Base-by-base conservation (phyloP, 805 yeast species). In the Lipomyces mesembrius region DNA sequence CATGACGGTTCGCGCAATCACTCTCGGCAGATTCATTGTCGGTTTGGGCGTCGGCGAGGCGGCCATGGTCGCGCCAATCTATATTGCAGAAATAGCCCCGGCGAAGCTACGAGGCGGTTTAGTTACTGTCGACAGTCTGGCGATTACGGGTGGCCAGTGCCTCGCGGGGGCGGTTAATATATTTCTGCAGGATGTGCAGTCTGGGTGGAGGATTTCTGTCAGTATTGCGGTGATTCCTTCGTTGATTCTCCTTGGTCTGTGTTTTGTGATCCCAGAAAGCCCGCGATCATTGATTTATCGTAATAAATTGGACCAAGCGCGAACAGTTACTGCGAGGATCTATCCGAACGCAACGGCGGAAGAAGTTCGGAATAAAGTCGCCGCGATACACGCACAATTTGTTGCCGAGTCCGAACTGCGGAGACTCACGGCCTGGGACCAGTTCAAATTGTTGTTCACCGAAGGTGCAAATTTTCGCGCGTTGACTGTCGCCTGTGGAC, bases 11-110 rank as follows among this genome's bases (percentile, higher is more conserved):
- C 61, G 67, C n/a, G 57, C 72, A 14, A 62, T 69, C 62, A 82
- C 83, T 65, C 83, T 81, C n/a, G 98, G 98, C 55, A 84, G 98
- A 77, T 88, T 94, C 71, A 82, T 93, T 55, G 89, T 94, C 88
- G 98, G 98, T 17, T 89, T 90, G 77, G 98, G 97, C 74, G 97
- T 93, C 27, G 98, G 98, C 73, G 84, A 90, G 62, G 98, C 97
- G 0, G 91, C 97, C 2, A 81, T 93, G 62, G 88, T 91, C 63
- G 91, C 97, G 20, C 98, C 98, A 0, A 81, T 93, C 65, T 92
- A 91, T 83, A 89, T 94, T 68, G 83, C 91, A 64, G 98, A 93
- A 78, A 84, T 92, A 75, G 96, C 97, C 2, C 98, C 98, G 37
- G 34, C 60, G n/a, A 85, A 87, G 77, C 90, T 90, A 76, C 85